Base-by-base conservation (phyloP, 2,329 filamentous ascomycete genomes). In the Cercospora sesami region DNA sequence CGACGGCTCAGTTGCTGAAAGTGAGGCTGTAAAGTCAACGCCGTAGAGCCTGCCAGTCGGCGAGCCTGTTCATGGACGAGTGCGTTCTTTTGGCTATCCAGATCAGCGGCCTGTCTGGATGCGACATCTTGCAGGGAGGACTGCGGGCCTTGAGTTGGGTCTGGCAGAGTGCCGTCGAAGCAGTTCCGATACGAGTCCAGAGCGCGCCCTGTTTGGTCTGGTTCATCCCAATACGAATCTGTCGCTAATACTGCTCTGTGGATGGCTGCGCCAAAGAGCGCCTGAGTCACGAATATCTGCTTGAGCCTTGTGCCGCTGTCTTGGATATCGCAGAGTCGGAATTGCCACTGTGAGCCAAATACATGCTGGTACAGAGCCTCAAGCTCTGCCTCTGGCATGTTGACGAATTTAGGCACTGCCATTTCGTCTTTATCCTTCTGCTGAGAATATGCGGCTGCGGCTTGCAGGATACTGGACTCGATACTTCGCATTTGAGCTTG, bases 11-110 rank as follows among this genome's bases (percentile, higher is more conserved):
- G 14, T 3, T 28, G 31, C 39, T 30, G 28, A 5, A 67, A 48
- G 33, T 69, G 64, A 7, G 67, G 67, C 26, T 31, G 64, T 3
- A 69, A 3, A n/a, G 45, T 39, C 31, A 58, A 3, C 0, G 28
- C 30, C 3, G 61, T 14, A 33, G 31, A n/a, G 14, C 36, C 33
- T 14, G 45, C 39, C 1, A 64, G 4, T 9, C 3, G 1, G 10
- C 51, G 30, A 9, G 67, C 64, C 23, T 61, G 28, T 3, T 53
- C 9, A n/a, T n/a, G n/a, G 3, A 16, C 55, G 9, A 67, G 26
- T 6, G 18, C 26, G 5, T 7, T 28, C 14, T 62, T 55, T 21
- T 62, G 60, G 45, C 61, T 65, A 1, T 69, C 60, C 0, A 4
- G 28, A 42, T 67, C 55, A 10, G 36, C 10, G n/a, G 58, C 58